Base-by-base conservation (phyloP, 768 basidiomycete species). In the Amanita pseudoporphyria region DNA sequence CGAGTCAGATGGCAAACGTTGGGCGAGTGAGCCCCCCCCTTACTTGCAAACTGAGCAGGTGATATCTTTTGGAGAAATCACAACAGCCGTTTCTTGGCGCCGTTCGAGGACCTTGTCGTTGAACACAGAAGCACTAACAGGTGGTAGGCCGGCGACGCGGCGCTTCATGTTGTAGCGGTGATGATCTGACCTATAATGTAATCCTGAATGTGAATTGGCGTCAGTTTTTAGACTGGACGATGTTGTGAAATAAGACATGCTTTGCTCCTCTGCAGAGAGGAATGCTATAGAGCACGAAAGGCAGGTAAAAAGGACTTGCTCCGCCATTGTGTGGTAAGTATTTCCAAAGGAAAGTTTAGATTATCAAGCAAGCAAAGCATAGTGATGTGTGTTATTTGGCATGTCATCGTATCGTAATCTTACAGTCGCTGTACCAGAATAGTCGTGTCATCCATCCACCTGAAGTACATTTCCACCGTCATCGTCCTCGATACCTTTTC, bases 121-220 rank as follows among this genome's bases (percentile, higher is more conserved):
- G 69, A 97, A 99, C 1, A 83, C 57, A 6, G 73, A 66, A 0
- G 74, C 77, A 52, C 80, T 82, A 58, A 99, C 81, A 2, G 95
- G 93, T 6, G 90, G 86, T 1, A 99, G 76, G 5, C 77, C 80
- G 2, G 95, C 94, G 14, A 98, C 87, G 24, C 92, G 82, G 55
- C 94, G 86, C 72, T 95, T 95, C 82, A 97, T 91, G 62, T 99
- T 99, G 69, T 99, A 99, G 47, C 93, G 75, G 69, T 99, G 96
- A 64, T 88, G 87, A 66, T 99, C 96, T 21, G 90, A 89, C 54
- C 82, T 80, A 65, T 95, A 97, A 63, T 99, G 96, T 0, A 70
- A 67, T 52, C 95, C 87, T 90, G 57, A n/a, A n/a, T n/a, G n/a
- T n/a, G 21, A 10, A 30, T 26, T 32, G 36, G n/a, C 22, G 39